Evolutionary conservation across 371 early-diverging fungal species (phyloP), one percentile per base, ranked within the genome.

Genomic region (Basidiobolus meristosporus): DNA sequence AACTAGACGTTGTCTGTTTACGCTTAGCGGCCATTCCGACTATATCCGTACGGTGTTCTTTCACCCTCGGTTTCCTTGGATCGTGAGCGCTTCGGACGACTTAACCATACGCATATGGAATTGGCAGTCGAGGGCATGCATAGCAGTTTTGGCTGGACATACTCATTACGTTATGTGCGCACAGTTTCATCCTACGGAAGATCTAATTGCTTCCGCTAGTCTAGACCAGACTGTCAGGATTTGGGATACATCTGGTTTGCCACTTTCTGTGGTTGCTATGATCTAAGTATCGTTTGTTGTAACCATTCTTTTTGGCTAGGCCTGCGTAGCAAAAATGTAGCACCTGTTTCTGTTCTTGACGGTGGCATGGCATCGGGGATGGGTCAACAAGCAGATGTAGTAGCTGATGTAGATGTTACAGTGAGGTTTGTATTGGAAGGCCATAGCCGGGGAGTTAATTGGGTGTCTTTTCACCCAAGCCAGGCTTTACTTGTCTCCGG

Each of bases 111-210:
- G 97, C 44, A 90, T 99, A 43, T 98, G 96, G 96, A 98, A 99
- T 68, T 98, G 98, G 91, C 96, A 98, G 61, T 91, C 93, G n/a
- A 70, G 97, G 40, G 87, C 80, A 56, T 91, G 93, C 56, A 82
- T 99, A 39, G 87, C 91, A 28, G 85, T 92, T 35, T 68, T 99
- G 39, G 91, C 97, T 2, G 99, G 99, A 1, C 98, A 98, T 62
- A 93, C 90, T 51, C 98, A 99, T 61, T 99, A 99, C 60, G 97
- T 98, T n/a, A 99, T 98, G 99, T 76, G 80, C 43, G 98, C 95
- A 2, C 78, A 82, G 54, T 99, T 98, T 68, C 90, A 98, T 52
- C 92, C 93, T 31, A 88, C 81, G 47, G 89, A 92, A 22, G 90
- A 96, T 45, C 59, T 95, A 16, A 76, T 99, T 41, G 90, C 96